Evolutionary conservation across 2,329 filamentous ascomycete genomes (phyloP).

Genomic region (Fusarium sp.): DNA sequence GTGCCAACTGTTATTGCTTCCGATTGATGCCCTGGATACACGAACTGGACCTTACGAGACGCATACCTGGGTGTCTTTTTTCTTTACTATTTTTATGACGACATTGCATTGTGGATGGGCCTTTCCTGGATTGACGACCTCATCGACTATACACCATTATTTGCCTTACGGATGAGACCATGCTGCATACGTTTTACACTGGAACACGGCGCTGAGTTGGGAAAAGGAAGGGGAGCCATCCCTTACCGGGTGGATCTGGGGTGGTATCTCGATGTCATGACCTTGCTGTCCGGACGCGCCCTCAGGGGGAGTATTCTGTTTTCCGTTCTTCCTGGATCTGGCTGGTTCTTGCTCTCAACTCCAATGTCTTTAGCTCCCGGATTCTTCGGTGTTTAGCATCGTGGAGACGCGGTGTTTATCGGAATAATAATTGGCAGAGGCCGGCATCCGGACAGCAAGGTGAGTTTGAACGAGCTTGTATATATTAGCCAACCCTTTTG

Average conservation of each 20-base stretch:
- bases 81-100: constrained; percentile 37
- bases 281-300: constrained; percentile 50
- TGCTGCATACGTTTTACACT: constrained; percentile 47
- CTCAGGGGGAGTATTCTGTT: constrained; percentile 43
- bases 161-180: constrained; percentile 46
- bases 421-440: constrained; percentile 45
- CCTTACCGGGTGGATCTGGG: constrained; percentile 36
- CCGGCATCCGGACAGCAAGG: constrained; percentile 62
- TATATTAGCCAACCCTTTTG: constrained; percentile 58
- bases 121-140: constrained; percentile 38
- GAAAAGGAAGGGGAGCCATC: constrained; percentile 42
- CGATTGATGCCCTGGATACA: constrained; percentile 38
- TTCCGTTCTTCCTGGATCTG: constrained; percentile 45
- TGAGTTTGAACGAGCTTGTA: constrained; percentile 61
- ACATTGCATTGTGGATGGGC: constrained; percentile 43
- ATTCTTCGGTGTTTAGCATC: constrained; percentile 40
- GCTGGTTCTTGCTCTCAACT: constrained; percentile 39
- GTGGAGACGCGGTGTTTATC: constrained; percentile 37
- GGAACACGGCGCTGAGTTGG: constrained; percentile 44
- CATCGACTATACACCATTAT: constrained; percentile 39
- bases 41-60: constrained; percentile 34
- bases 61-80: constrained; percentile 35
- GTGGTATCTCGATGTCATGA: constrained; percentile 38
- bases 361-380: constrained; percentile 37
- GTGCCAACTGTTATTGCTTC: constrained; percentile 38